Evolutionary conservation across 768 basidiomycete genomes (phyloP), one percentile per base, ranked within the genome.

Genomic region (Mrakia frigida): DNA sequence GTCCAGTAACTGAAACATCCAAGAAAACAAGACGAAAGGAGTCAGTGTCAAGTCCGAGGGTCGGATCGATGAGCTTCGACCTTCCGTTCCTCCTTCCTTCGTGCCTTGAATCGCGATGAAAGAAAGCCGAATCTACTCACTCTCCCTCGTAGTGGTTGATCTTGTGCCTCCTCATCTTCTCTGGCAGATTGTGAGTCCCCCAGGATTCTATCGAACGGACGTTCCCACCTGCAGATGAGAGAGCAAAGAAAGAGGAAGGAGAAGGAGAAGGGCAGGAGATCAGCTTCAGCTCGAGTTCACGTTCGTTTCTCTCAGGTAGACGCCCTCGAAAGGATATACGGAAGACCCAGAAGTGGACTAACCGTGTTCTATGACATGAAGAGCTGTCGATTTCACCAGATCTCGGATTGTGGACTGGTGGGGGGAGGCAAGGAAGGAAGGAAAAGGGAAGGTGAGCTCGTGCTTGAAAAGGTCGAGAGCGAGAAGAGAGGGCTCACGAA

Each of bases 331-430:
- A n/a, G 6, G 28, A 50, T 11, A 52, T 14, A 6, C 21, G 4
- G 7, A 5, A n/a, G 1, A 59, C 10, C 2, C 33, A 35, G 28
- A 31, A 18, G 18, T 6, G 31, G 33, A 74, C 73, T 63, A 14
- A 67, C 73, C 76, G 56, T 77, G 70, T 41, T 77, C 76, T 63
- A 77, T 73, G 28, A 77, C 53, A 71, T 77, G 76, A 13, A 77
- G 61, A 41, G 76, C 76, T 18, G 76, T 77, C 14, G 70, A 71
- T n/a, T 52, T 25, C 33, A 73, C 76, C 56, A 77, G 71, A 50
- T 77, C 76, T 39, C 76, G 70, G 25, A 77, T 73, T 14, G 70
- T 71, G 35, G 70, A 70, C 74, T 75, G 68, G 4, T 37, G 50
- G 35, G 25, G 3, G 46, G 14, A 16, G 33, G 28, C n/a, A 46